Percentiles rank a stretch among this genome's conserved stretches.
Evolutionary conservation across 1,139 yeast species (phyloP).

Genomic region (Magnusiomyces suaveolens): DNA sequence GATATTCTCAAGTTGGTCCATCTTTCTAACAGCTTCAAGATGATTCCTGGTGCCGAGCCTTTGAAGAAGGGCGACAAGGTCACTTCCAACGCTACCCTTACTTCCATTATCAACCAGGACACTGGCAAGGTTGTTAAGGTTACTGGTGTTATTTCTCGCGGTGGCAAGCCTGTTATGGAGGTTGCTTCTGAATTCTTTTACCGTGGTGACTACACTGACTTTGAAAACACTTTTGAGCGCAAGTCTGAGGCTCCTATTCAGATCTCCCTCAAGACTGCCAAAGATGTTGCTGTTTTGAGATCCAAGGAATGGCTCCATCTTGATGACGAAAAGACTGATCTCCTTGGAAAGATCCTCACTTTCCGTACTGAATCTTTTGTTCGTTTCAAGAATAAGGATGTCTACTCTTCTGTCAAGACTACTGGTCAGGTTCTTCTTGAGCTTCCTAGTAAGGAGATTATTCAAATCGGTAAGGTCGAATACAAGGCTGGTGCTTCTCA

Average conservation of each 20-base stretch:
- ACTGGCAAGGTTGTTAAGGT: conserved; percentile 96
- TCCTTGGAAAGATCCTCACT: conserved; percentile 70
- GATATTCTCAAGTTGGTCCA: conserved; percentile 90
- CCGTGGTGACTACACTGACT: conserved; percentile 85
- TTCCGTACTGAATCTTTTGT: conserved; percentile 85
- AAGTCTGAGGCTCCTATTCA: conserved; percentile 81
- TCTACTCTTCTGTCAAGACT: conserved; percentile 73
- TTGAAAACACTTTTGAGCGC: conserved; percentile 85
- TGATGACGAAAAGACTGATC: conserved; percentile 55
- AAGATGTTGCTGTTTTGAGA: conserved; percentile 86
- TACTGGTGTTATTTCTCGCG: conserved; percentile 77
- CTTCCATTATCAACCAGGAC: conserved; percentile 81
- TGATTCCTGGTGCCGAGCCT: conserved; percentile 88
- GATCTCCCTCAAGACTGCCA: conserved; percentile 58
- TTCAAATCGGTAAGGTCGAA: conserved; percentile 77
- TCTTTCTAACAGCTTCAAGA: conserved; percentile 85
- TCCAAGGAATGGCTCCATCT: conserved; percentile 98
- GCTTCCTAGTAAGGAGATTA: conserved; percentile 83
- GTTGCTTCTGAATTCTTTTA: conserved; percentile 92
- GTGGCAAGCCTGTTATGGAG: conserved; percentile 75
- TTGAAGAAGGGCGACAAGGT: conserved; percentile 83
- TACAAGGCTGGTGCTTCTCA: conserved; percentile 89
- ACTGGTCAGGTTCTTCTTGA: conserved; percentile 80
- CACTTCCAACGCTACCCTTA: conserved; percentile 70
- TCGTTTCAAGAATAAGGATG: conserved; percentile 64